Evolutionary conservation across 345 rosid genomes (phyloP).

Genomic region (Moricandia moricandioides): DNA sequence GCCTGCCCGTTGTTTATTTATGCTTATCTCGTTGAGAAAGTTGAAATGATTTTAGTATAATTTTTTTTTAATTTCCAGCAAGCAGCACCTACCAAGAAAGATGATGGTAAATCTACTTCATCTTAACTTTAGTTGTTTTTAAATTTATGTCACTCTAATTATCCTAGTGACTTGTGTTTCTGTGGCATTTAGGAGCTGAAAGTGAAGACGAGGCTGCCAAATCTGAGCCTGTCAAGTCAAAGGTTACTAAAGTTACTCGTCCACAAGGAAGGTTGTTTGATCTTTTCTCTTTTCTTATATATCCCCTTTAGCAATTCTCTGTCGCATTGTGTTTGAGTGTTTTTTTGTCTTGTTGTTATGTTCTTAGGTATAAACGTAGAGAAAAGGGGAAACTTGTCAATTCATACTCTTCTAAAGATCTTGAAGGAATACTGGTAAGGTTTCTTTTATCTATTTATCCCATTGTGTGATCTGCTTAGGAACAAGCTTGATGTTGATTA

Average conservation of each 20-base stretch:
- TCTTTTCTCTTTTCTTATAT: not conserved
- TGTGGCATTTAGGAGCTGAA: constrained; percentile 20
- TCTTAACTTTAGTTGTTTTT: not conserved
- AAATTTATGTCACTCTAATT: not conserved
- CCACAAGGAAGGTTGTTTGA: constrained; percentile 84
- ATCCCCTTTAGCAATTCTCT: not conserved
- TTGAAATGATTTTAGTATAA: not conserved
- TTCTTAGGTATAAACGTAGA: constrained; percentile 67
- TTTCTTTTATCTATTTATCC: not conserved
- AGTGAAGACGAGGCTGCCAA: constrained; percentile 39
- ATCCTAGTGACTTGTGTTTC: not conserved
- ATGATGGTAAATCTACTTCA: constrained; percentile 49
- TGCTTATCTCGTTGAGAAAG: not conserved
- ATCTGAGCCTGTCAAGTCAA: constrained; percentile 39
- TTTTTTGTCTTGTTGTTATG: not conserved
- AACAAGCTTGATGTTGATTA: not conserved
- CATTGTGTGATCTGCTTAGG: not conserved
- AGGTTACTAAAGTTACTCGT: constrained; percentile 63
- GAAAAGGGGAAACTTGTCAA: constrained; percentile 86
- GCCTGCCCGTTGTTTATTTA: not conserved
- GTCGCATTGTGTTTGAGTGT: not conserved
- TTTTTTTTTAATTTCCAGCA: constrained; percentile 47
- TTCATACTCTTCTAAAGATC: constrained; percentile 79
- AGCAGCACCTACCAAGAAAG: constrained; percentile 42
- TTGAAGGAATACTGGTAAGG: constrained; percentile 90